Evolutionary conservation across 345 rosid species (phyloP).

Genomic region (Moricandia moricandioides): DNA sequence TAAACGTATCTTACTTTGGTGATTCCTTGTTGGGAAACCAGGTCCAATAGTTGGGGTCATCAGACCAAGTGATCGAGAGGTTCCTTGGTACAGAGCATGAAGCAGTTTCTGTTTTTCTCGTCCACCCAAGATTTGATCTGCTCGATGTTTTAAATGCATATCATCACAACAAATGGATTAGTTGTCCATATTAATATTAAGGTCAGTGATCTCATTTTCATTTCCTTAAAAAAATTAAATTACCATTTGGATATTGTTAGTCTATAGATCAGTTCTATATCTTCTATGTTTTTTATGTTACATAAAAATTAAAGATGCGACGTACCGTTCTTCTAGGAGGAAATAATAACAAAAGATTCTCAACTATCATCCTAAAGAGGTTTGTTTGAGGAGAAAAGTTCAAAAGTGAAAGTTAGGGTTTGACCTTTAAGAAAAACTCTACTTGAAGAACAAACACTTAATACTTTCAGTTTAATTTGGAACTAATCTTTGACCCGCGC

Average conservation of each 20-base stretch:
- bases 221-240: neutral
- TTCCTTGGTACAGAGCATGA: slow-evolving; percentile 57
- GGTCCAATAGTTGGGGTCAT: slow-evolving; percentile 47
- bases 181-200: neutral
- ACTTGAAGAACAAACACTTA: neutral
- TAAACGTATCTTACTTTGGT: slow-evolving; percentile 35
- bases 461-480: neutral
- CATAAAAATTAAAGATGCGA: neutral
- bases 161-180: neutral
- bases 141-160: neutral
- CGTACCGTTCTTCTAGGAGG: neutral
- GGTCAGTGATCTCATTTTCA: neutral
- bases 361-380: neutral
- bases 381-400: neutral
- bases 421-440: neutral
- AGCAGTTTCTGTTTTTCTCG: slow-evolving; percentile 49
- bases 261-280: neutral
- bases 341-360: neutral
- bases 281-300: neutral
- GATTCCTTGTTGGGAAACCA: slow-evolving; percentile 47
- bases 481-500: no score
- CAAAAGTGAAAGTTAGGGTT: neutral
- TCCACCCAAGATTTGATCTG: slow-evolving; percentile 59
- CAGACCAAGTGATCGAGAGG: slow-evolving; percentile 63
- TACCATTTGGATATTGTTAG: neutral